A percentile compares a stretch with the other conserved stretches of the same genome.
Conservation (phyloP, 225 moss, liverwort and hornwort species). For the Bryum argenteum region DNA sequence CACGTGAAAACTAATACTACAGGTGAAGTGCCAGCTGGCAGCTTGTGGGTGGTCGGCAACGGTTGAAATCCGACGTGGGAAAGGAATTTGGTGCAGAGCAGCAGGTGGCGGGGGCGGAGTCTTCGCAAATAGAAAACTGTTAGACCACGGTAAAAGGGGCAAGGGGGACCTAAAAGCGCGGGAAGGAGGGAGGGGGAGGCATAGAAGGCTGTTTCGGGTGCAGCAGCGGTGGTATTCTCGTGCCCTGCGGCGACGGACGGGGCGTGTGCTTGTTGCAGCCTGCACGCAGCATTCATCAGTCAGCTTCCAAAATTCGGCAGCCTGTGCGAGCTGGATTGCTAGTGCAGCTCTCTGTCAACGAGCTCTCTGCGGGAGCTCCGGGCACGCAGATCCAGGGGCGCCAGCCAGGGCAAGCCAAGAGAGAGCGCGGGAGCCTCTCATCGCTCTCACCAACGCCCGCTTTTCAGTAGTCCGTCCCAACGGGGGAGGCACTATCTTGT, state of each 20-base stretch:
- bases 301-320: conserved; percentile 24
- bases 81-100: not conserved
- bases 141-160: conserved; percentile 11
- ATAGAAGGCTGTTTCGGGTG: conserved; percentile 30
- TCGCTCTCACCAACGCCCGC: too few species aligned
- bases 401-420: not conserved
- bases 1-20: too few species aligned
- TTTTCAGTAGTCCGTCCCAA: too few species aligned
- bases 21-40: not conserved
- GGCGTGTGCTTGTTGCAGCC: conserved; percentile 1
- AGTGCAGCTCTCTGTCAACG: conserved; percentile 8
- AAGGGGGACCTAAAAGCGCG: not conserved
- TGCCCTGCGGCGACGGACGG: conserved; percentile 38
- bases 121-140: conserved; percentile 12
- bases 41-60: not conserved
- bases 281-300: not conserved
- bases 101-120: not conserved
- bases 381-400: conserved; percentile 28
- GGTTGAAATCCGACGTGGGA: not conserved
- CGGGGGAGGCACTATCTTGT: not conserved
- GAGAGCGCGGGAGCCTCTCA: not conserved
- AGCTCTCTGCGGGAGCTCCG: too few species aligned
- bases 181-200: not conserved
- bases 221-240: conserved; percentile 14
- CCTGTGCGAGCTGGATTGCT: conserved; percentile 30